Base-by-base conservation (phyloP, 176 grass and related monocot species). In the Musa schizocarpa region DNA sequence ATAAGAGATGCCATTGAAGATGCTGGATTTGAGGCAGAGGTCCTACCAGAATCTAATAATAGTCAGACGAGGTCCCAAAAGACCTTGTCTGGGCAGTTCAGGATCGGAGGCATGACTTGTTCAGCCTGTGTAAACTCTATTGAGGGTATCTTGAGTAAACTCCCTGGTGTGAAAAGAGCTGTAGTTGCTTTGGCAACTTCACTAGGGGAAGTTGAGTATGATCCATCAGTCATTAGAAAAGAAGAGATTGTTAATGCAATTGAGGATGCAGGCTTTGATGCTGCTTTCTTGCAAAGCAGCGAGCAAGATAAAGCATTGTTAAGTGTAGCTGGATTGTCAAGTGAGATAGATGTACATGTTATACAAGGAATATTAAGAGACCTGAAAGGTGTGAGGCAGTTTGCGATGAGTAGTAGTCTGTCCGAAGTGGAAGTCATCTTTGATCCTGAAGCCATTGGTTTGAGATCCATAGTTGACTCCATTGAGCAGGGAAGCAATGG, bases 221-320 rank as follows among this genome's bases (percentile, higher is more conserved):
- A 80, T 82, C 68, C 57, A 21, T 65, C 74, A 53, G 52, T 70
- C 17, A 78, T 88, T 68, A 79, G 65, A 63, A 85, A 56, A 82
- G 90, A 94, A 71, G 90, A 89, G 81, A 94, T 99, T 57, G 84
- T 91, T 76, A 62, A 72, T 49, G 85, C 86, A 72, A 99, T 99
- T 10, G 95, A 99, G 83, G 95, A 99, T 93, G 91, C 91, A 3
- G 95, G 95, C 82, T 99, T 99, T 75, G 91, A 99, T 24, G 90
- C 95, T 70, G 80, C 78, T 72, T 99, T 99, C 82, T 67, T 99
- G 57, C 88, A 99, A 77, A 94, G 90, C 65, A 94, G 75, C 1
- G 86, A 99, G n/a, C 84, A 94, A 83, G 84, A 99, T 81, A 94
- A 91, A 71, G 68, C 86, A 79, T 92, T 88, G 56, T 75, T 99